These are phyloP conservation scores for Arthrobotrys iridis DNA, from an alignment of 2,329 filamentous ascomycete species.

Conservation along the genomic window DNA sequence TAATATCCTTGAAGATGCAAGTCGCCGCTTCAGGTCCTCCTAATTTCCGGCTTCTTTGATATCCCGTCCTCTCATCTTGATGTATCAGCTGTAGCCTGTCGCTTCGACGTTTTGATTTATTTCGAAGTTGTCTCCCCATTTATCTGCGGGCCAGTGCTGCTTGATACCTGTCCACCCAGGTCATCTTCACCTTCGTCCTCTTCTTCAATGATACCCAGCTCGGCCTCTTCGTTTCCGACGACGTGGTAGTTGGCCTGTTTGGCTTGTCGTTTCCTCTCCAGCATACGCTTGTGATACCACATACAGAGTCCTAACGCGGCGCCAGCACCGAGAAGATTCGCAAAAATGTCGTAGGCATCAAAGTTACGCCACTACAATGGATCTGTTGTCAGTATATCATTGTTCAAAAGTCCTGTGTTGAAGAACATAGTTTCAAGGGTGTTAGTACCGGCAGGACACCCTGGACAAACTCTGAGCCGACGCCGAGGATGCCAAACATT, in stretches of 20 bases:
- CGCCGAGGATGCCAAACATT: slow-evolving; percentile 65
- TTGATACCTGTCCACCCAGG: slow-evolving; percentile 30
- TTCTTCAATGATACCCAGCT: slow-evolving; percentile 52
- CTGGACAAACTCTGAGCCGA: slow-evolving; percentile 81
- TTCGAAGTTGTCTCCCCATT: slow-evolving; percentile 41
- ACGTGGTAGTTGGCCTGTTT: slow-evolving; percentile 56
- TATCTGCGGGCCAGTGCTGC: slow-evolving; percentile 48
- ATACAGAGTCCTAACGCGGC: slow-evolving; percentile 77
- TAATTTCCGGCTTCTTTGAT: background rate
- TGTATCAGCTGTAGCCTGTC: background rate
- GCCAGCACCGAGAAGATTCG: slow-evolving; percentile 83
- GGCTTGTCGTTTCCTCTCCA: slow-evolving; percentile 74
- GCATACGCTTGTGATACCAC: slow-evolving; percentile 95
- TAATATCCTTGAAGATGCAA: background rate
- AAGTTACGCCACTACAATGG: slow-evolving; percentile 67
- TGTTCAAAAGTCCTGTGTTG: background rate
- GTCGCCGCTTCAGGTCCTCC: background rate
- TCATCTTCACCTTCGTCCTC: slow-evolving; percentile 54
- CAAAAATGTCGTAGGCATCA: slow-evolving; percentile 85
- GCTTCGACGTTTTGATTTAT: background rate
- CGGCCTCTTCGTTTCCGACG: slow-evolving; percentile 56
- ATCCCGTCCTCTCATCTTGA: background rate
- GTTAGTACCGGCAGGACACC: slow-evolving; percentile 68
- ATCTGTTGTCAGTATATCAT: background rate
- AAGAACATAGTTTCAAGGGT: background rate